Percentiles rank a stretch among this genome's conserved stretches.
These are phyloP conservation scores for Aethionema arabicum DNA, from an alignment of 345 rosid species.

Conservation along the genomic window DNA sequence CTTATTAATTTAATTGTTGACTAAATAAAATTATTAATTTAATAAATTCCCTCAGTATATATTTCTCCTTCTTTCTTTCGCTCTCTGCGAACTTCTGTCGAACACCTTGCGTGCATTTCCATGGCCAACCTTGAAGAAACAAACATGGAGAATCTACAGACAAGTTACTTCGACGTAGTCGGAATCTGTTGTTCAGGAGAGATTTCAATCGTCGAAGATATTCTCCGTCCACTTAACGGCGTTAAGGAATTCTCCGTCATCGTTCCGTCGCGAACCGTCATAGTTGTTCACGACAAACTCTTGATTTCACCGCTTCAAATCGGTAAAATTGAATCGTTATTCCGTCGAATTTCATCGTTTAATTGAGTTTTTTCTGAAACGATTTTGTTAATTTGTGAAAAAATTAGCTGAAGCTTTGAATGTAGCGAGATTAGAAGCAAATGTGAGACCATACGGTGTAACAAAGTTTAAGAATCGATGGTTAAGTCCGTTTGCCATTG, in stretches of 20 bases:
- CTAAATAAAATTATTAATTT: not conserved
- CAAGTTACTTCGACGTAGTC: constrained; percentile 78
- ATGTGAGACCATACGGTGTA: constrained; percentile 57
- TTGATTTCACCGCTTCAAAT: constrained; percentile 69
- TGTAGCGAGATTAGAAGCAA: constrained; percentile 78
- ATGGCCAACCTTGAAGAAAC: constrained; percentile 18
- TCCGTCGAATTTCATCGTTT: no score
- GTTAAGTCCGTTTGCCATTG: constrained; percentile 74
- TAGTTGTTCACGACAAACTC: constrained; percentile 69
- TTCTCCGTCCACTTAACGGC: constrained; percentile 61
- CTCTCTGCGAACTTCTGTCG: constrained; percentile 3
- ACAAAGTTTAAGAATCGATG: constrained; percentile 50
- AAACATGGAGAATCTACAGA: constrained; percentile 42
- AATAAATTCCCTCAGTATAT: not conserved
- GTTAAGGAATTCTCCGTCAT: constrained; percentile 63
- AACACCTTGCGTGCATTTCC: constrained; percentile 1
- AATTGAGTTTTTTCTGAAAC: not conserved
- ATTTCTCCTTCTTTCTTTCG: constrained; percentile 9
- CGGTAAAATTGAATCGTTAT: constrained; percentile 41
- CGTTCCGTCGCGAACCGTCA: constrained; percentile 73
- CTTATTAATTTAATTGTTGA: no score
- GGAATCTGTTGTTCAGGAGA: constrained; percentile 90
- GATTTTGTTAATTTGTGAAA: no score
- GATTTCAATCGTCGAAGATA: constrained; percentile 60
- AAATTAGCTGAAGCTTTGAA: constrained; percentile 65